These are phyloP conservation scores for Talaromyces sp. DNA, from an alignment of 2,329 filamentous ascomycete genomes.

Conservation along the genomic window DNA sequence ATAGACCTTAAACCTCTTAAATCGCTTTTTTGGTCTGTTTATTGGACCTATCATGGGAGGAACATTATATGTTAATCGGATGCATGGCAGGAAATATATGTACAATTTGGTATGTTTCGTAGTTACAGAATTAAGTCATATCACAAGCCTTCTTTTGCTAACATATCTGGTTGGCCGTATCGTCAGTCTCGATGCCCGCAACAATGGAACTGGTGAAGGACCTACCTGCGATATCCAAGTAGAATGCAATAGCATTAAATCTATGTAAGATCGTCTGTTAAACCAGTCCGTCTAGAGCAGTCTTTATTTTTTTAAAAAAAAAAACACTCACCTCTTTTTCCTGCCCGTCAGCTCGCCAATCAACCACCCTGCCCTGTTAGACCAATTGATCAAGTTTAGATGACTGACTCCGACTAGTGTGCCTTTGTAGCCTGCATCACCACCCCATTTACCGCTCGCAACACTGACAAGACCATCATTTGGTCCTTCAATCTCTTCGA, in stretches of 20 bases:
- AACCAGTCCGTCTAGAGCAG: background rate
- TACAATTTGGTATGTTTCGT: background rate
- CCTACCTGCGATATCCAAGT: conserved; percentile 62
- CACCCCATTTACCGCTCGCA: conserved; percentile 56
- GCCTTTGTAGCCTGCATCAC: conserved; percentile 52
- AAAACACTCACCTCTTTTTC: conserved; percentile 45
- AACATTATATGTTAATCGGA: background rate
- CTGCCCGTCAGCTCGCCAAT: conserved; percentile 54
- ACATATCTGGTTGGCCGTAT: conserved; percentile 50
- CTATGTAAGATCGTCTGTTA: conserved; percentile 26
- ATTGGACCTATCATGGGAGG: too few relatives aligned
- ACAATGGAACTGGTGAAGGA: background rate
- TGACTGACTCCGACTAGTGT: conserved; percentile 61
- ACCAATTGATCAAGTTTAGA: conserved; percentile 64
- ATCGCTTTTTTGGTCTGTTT: too few relatives aligned
- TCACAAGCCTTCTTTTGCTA: conserved; percentile 60
- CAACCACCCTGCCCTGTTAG: conserved; percentile 57
- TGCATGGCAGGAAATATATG: background rate
- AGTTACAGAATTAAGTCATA: background rate
- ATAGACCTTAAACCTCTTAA: too few relatives aligned
- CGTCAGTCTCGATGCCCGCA: background rate
- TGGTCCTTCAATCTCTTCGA: conserved; percentile 50
- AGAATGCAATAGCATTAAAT: conserved; percentile 62
- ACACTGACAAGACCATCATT: conserved; percentile 63
- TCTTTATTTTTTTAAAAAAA: background rate